Evolutionary conservation across 306 rosid species (phyloP), one percentile per base, ranked within the genome.

Genomic region (Abrus precatorius): DNA sequence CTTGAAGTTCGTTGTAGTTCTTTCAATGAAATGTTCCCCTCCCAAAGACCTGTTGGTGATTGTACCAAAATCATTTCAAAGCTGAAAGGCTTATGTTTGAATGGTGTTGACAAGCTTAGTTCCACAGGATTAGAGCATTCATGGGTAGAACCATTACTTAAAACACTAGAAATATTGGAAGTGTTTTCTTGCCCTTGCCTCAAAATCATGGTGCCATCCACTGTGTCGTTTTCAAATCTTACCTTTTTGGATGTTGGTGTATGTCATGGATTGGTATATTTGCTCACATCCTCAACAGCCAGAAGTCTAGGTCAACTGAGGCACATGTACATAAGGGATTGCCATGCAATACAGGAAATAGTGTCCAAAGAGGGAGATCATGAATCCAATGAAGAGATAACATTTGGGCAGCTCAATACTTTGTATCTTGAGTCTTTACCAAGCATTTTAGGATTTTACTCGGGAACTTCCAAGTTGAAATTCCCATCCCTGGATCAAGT

Each of bases 101-200:
- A 6, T 14, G 3, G 0, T 66, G 45, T 66, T 27, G 1, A 4
- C 6, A 5, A 8, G 32, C 57, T 77, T 1, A 38, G 1, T 7
- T 38, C 75, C 75, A 77, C 66, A 52, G 82, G 82, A 12, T 41
- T 77, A 3, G 82, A 77, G 34, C 56, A 77, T 33, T 40, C 75
- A 7, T 77, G 82, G 75, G 14, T 52, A 43, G 45, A 50, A n/a
- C 32, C 74, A 0, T 8, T 63, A 27, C 47, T 53, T 29, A 6
- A 41, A 28, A 41, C 48, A 7, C 5, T 76, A 14, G 7, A 63
- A 76, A 61, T 20, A 1, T 53, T 77, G 44, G 56, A 47, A 7
- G 61, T 60, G 34, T 1, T 0, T 1, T 3, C 3, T 1, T 53
- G 82, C 5, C 7, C 14, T 8, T 0, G 11, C 12, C 10, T 77